Conservation (phyloP, 2,329 filamentous ascomycete genomes). For the Huntiella decipiens region DNA sequence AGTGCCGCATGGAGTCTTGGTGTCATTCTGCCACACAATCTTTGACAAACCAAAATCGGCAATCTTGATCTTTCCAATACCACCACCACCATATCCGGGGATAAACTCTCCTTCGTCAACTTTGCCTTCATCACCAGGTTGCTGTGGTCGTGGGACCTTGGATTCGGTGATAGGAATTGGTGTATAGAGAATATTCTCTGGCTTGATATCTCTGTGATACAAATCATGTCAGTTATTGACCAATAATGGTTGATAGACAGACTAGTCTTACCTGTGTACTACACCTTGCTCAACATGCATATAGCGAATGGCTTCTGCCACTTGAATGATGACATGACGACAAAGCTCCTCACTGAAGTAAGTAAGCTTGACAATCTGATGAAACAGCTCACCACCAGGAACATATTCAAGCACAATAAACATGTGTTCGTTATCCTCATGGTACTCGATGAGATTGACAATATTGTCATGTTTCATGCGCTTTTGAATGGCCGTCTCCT, state of each 20-base stretch:
- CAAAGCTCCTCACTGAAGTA: conserved; percentile 96
- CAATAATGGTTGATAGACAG: not conserved
- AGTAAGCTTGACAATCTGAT: conserved; percentile 92
- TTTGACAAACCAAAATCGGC: conserved; percentile 96
- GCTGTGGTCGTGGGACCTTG: conserved; percentile 59
- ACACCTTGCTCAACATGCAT: conserved; percentile 88
- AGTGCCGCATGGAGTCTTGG: conserved; percentile 97
- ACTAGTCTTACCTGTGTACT: conserved; percentile 65
- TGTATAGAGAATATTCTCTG: conserved; percentile 88
- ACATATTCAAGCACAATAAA: conserved; percentile 94
- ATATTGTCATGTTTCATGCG: conserved; percentile 93
- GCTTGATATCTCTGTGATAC: conserved; percentile 71
- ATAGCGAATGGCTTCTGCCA: conserved; percentile 82
- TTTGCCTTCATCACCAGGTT: conserved; percentile 89
- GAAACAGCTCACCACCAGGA: conserved; percentile 89
- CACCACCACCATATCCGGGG: conserved; percentile 61
- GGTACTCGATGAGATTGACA: conserved; percentile 81
- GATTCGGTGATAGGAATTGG: conserved; percentile 67
- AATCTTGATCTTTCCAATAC: conserved; percentile 90
- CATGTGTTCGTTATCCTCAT: conserved; percentile 86
- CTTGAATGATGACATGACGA: conserved; percentile 83
- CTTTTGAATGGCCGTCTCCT: conserved; percentile 98
- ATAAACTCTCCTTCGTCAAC: conserved; percentile 90
- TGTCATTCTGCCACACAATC: conserved; percentile 94
- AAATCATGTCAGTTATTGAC: too few relatives aligned